Conservation (phyloP, 768 basidiomycete species). For the Lactarius indigo region DNA sequence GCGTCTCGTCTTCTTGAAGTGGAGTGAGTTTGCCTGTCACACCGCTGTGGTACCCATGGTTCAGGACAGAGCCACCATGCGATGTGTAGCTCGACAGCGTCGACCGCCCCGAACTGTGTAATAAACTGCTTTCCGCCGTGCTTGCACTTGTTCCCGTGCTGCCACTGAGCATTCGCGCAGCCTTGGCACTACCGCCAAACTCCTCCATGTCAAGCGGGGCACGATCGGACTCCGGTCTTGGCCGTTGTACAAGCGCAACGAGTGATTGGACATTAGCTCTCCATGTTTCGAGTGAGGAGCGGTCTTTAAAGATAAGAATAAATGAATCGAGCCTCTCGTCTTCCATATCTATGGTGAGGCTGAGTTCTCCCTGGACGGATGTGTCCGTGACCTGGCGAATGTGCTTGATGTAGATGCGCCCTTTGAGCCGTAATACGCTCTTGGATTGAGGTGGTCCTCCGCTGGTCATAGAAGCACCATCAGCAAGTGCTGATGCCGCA, state of each 20-base stretch:
- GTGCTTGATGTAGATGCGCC: slow-evolving; percentile 92
- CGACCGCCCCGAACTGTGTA: slow-evolving; percentile 57
- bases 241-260: slow-evolving; percentile 63
- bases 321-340: slow-evolving; percentile 92
- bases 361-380: slow-evolving; percentile 76
- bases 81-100: slow-evolving; percentile 75
- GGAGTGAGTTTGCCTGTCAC: slow-evolving; percentile 25
- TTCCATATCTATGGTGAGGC: slow-evolving; percentile 96
- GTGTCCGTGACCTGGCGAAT: slow-evolving; percentile 86
- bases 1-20: slow-evolving; percentile 25
- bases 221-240: slow-evolving; percentile 36
- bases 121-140: slow-evolving; percentile 62
- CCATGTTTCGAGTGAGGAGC: slow-evolving; percentile 88
- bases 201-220: slow-evolving; percentile 47
- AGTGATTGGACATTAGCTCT: slow-evolving; percentile 75
- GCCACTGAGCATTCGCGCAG: slow-evolving; percentile 76
- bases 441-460: slow-evolving; percentile 35
- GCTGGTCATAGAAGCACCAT: slow-evolving; percentile 37
- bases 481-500: slow-evolving; percentile 45
- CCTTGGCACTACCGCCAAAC: slow-evolving; percentile 73
- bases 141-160: slow-evolving; percentile 56
- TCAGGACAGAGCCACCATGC: slow-evolving; percentile 25
- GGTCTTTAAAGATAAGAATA: slow-evolving; percentile 92
- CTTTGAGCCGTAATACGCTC: slow-evolving; percentile 86
- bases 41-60: slow-evolving; percentile 12